Evolutionary conservation across 2,329 filamentous ascomycete genomes (phyloP), one percentile per base, ranked within the genome.

Genomic region (Aspergillus arachidicola): DNA sequence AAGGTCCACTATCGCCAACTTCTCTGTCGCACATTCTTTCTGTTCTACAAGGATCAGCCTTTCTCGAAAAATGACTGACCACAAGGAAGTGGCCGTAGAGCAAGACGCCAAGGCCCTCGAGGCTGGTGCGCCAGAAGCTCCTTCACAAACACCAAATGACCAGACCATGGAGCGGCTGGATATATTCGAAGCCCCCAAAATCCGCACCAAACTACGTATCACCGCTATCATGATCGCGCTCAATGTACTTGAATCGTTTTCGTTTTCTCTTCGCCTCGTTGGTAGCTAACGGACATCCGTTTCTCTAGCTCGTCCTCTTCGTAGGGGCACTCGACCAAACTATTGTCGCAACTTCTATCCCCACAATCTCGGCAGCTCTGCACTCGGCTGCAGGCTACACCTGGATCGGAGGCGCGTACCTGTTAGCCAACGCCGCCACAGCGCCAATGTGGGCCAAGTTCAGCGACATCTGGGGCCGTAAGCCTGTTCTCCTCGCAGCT

Each of bases 351-450:
- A 89, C 87, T 4, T 85, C 87, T 1, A 76, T 89, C 0, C 87
- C 87, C 0, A 87, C 86, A 1, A 89, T 89, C 57, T 80, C 82
- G 19, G 79, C 82, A 36, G 82, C 90, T 63, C 86, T 94, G 64
- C 72, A 87, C 51, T 91, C 90, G 6, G 86, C 86, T 3, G 81
- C 86, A 16, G 91, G 90, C 23, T 94, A 93, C 76, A 87, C 88
- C 16, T 94, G 91, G 92, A 90, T 94, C 64, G 91, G 91, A 0
- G 88, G 85, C 28, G 87, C 91, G 0, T 94, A 91, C 74, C 81
- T 93, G 3, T 85, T 94, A 12, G 88, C 88, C n/a, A 87, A 87
- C 69, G 88, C 90, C 0, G 88, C 90, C 0, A 83, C 83, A 1
- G 86, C 85, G 0, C 89, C 90, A 0, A 85, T 90, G n/a, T 93